Evolutionary conservation across 208 protist genomes (phyloP), one percentile per base, ranked within the genome.

Genomic region (Trichomonas vaginalis): DNA sequence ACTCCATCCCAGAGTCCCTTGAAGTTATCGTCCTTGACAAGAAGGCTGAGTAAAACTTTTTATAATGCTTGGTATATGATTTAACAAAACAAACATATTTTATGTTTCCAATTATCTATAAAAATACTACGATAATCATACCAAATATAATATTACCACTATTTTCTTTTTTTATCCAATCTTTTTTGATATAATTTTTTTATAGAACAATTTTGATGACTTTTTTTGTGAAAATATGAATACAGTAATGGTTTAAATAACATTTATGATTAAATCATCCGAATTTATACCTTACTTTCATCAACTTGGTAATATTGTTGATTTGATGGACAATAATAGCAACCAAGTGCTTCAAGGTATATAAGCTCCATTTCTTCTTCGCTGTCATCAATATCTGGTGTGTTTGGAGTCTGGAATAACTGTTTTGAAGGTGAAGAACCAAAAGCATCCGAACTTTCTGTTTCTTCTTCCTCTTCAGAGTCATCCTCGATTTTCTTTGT

Each of bases 21-120:
- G 82, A 88, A 88, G 82, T 88, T 17, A 88, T 88, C 82, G 23
- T 45, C 48, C 82, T 88, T 47, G 82, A 88, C 82, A 88, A 88
- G 37, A 45, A 40, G 17, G 82, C 23, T 4, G 23, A 88, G 48
- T 42, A 83, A 23, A 83, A 83, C 56, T 70, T 70, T 12, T n/a
- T 70, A 70, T 70, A n/a, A n/a, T 70, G 56, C 56, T 70, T 70
- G 56, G 56, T 70, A n/a, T n/a, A n/a, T n/a, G n/a, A n/a, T n/a
- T n/a, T n/a, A n/a, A n/a, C n/a, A n/a, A n/a, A n/a, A n/a, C n/a
- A n/a, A n/a, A n/a, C n/a, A n/a, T n/a, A n/a, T n/a, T n/a, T n/a
- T n/a, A n/a, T n/a, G n/a, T n/a, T n/a, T n/a, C n/a, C n/a, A n/a
- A n/a, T n/a, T n/a, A n/a, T n/a, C n/a, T n/a, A n/a, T n/a, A n/a